Percentiles rank a stretch among this genome's conserved stretches.
Evolutionary conservation across 2,329 filamentous ascomycete genomes (phyloP).

Genomic region (Dryadomyces quercus-mongolicae): DNA sequence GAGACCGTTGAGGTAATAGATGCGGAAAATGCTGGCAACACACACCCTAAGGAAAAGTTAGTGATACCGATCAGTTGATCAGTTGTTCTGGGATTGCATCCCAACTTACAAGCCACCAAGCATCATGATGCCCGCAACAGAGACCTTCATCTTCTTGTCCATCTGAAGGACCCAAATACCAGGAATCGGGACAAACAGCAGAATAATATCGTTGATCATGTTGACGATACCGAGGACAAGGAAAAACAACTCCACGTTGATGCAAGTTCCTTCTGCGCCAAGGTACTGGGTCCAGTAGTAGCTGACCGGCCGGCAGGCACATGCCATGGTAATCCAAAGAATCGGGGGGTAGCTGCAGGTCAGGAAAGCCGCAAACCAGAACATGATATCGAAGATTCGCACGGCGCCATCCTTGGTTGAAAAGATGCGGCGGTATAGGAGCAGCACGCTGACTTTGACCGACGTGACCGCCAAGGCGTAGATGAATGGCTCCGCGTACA

Average conservation of each 20-base stretch:
- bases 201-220: constrained; percentile 3
- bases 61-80: too few species aligned
- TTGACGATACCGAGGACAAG: constrained; percentile 4
- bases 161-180: neutral
- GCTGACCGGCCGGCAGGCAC: neutral
- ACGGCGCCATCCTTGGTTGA: neutral
- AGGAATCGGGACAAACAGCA: constrained; percentile 1
- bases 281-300: constrained; percentile 2
- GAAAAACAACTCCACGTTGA: constrained; percentile 2
- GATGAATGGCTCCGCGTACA: constrained; percentile 1
- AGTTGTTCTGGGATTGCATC: too few species aligned
- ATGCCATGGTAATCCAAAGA: constrained; percentile 3
- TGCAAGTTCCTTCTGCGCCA: neutral
- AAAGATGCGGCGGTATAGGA: constrained; percentile 3
- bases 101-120: constrained; percentile 1
- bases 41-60: neutral
- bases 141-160: neutral
- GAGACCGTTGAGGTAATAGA: constrained; percentile 2
- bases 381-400: neutral
- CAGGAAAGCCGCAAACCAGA: neutral
- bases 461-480: neutral
- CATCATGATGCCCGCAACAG: constrained; percentile 1
- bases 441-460: neutral
- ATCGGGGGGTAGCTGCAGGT: neutral
- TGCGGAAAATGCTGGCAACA: constrained; percentile 2